These are phyloP conservation scores for Hortiboletus campestris DNA, from an alignment of 768 basidiomycete species.

Conservation along the genomic window DNA sequence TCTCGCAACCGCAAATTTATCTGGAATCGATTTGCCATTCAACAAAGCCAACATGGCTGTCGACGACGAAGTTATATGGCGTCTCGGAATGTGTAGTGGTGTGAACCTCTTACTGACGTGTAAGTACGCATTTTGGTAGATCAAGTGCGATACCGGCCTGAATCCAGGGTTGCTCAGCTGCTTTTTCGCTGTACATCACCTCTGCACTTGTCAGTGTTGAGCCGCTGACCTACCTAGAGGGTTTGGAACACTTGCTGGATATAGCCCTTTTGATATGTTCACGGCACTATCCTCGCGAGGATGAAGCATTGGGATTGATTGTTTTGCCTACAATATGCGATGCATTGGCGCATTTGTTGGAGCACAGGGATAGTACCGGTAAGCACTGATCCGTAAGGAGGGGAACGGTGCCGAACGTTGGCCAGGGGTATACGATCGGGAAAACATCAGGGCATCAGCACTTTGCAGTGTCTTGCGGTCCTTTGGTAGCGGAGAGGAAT, in stretches of 20 bases:
- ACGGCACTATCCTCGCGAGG: constrained; percentile 43
- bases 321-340: constrained; percentile 49
- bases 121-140: constrained; percentile 28
- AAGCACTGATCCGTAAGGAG: constrained; percentile 9
- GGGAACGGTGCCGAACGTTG: not conserved
- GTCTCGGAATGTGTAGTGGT: constrained; percentile 28
- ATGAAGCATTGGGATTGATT: constrained; percentile 51
- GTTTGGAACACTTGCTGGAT: constrained; percentile 47
- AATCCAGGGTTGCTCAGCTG: constrained; percentile 33
- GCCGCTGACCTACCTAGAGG: constrained; percentile 43
- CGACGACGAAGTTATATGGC: constrained; percentile 40
- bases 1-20: constrained; percentile 27
- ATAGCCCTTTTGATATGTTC: constrained; percentile 46
- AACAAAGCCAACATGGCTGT: constrained; percentile 4
- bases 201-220: constrained; percentile 28
- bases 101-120: constrained; percentile 41
- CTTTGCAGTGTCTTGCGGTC: constrained; percentile 40
- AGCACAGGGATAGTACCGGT: constrained; percentile 28
- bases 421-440: constrained; percentile 9
- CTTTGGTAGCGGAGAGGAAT: constrained; percentile 20
- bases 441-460: constrained; percentile 47
- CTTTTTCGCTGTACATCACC: constrained; percentile 45
- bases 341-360: constrained; percentile 43
- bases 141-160: not conserved
- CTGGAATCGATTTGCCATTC: constrained; percentile 7